Base-by-base conservation (phyloP, 352 stramenopile species). In the Globisporangium nagaii region DNA sequence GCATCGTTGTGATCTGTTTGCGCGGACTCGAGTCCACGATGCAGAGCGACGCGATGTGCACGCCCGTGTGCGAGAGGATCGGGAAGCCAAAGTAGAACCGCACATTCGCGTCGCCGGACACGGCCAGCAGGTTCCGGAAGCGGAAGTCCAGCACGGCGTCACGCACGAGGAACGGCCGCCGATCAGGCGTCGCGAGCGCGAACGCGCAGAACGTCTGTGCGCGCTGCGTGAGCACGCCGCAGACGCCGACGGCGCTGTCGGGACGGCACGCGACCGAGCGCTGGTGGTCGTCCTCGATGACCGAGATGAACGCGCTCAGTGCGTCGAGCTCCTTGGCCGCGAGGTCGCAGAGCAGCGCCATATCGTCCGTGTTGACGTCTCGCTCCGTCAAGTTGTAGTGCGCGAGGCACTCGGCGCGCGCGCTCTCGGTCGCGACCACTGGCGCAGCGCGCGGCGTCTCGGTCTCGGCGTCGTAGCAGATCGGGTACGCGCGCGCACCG, bases 1-100 rank as follows among this genome's bases (percentile, higher is more conserved):
- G 75, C 70, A 78, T 83, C 1, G 75, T 84, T 28, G 72, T 84
- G 46, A 86, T 62, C 12, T 55, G 70, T n/a, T 76, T 79, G 20
- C 56, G 53, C 1, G 72, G 72, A 19, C 71, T 75, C 4, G 32
- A 63, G 52, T 84, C 75, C 17, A 77, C 43, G 10, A 86, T 60
- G 31, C 65, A 80, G 8, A 86, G 61, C 49, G 71, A 60, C 6
- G 73, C 73, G 11, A 84, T 64, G 32, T 52, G 44, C 1, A 56
- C 64, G 6, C 70, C 43, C 0, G 51, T 62, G 12, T 58, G 20
- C 2, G 54, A 43, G 7, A 63, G 15, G 42, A 84, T 82, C 11
- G 71, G 74, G 36, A 80, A 73, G 2, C 53, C 70, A 24, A 78
- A 60, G 62, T 78, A 86, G 19, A 79, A 84, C 2, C 65, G 53